Evolutionary conservation across 306 rosid genomes (phyloP).

Genomic region (Purshia tridentata): DNA sequence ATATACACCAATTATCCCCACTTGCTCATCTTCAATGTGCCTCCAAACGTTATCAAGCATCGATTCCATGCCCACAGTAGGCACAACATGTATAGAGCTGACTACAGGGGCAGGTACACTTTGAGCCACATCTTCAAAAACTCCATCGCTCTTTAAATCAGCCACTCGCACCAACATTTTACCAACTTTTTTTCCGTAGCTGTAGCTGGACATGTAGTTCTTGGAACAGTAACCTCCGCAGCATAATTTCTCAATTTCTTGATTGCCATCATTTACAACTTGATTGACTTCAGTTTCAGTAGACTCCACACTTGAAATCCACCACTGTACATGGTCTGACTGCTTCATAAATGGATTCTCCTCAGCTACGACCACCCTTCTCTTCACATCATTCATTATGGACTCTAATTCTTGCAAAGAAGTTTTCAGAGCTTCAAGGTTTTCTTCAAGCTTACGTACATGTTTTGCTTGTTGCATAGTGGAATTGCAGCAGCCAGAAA

Average conservation of each 20-base stretch:
- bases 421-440: too few relatives aligned
- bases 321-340: too few relatives aligned
- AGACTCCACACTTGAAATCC: too few relatives aligned
- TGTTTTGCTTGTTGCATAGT: too few relatives aligned
- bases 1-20: slow-evolving; percentile 28
- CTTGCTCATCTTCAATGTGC: slow-evolving; percentile 10
- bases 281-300: too few relatives aligned
- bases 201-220: slow-evolving; percentile 4
- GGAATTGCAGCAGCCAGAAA: too few relatives aligned
- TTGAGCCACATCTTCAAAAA: background rate
- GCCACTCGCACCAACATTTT: background rate
- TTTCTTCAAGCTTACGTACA: slow-evolving; percentile 18
- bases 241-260: too few relatives aligned
- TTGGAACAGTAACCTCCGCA: slow-evolving; percentile 2
- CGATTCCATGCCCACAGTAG: slow-evolving; percentile 2
- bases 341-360: too few relatives aligned
- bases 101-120: background rate
- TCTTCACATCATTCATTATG: too few relatives aligned
- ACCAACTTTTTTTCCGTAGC: background rate
- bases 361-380: too few relatives aligned
- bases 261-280: too few relatives aligned
- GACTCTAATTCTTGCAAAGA: too few relatives aligned
- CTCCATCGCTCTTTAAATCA: background rate
- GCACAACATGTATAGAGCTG: background rate
- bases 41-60: slow-evolving; percentile 7